Percentiles rank a stretch among this genome's conserved stretches.
These are phyloP conservation scores for Leishmania major DNA, from an alignment of 208 protist genomes.

Conservation along the genomic window DNA sequence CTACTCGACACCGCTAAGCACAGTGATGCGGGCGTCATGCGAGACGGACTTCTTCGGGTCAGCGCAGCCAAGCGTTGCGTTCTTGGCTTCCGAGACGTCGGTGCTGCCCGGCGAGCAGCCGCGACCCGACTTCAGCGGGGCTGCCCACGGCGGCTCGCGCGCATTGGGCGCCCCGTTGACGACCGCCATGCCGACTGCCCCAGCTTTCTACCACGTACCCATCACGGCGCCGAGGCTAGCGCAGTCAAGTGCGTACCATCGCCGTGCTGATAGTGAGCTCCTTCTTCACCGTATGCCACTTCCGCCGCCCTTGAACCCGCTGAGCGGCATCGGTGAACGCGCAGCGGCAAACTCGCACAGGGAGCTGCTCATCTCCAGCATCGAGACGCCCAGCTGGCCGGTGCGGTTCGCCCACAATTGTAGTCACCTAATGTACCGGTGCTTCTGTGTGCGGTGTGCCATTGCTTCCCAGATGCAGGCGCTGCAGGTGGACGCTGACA, in stretches of 20 bases:
- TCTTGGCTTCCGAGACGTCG: neutral
- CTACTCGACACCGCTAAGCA: conserved; percentile 14
- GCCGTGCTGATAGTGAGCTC: neutral
- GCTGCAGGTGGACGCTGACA: conserved; percentile 50
- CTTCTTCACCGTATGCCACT: neutral
- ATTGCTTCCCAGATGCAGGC: conserved; percentile 57
- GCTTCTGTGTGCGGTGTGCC: conserved; percentile 71
- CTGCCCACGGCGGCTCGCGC: neutral
- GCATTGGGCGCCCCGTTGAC: neutral
- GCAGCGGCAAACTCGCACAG: too few relatives aligned
- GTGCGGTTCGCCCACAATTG: conserved; percentile 2
- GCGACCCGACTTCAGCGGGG: neutral
- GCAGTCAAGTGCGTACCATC: neutral
- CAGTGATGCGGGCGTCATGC: conserved; percentile 16
- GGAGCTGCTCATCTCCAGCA: neutral
- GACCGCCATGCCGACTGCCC: neutral
- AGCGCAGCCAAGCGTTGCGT: conserved; percentile 7
- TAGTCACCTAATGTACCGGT: conserved; percentile 42
- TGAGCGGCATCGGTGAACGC: neutral
- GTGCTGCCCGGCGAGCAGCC: neutral
- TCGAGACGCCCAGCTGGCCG: neutral
- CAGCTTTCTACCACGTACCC: conserved; percentile 24
- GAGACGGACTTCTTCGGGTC: conserved; percentile 10
- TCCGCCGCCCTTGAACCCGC: neutral
- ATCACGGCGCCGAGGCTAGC: neutral